Conservation (phyloP, 1,139 yeast species). For the Zygosaccharomyces pseudobailii region DNA sequence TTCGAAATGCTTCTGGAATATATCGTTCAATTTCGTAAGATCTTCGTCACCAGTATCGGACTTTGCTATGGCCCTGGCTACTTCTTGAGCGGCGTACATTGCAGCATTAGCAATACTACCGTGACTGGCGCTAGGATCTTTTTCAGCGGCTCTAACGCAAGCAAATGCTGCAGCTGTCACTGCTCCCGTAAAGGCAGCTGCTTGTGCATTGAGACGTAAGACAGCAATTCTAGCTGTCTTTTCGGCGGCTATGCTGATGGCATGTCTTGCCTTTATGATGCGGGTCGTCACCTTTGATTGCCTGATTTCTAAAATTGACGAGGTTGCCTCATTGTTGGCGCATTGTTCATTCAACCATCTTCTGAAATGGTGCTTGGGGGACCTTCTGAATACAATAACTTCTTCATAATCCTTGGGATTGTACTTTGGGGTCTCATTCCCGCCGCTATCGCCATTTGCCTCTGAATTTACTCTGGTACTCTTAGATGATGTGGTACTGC, state of each 20-base stretch:
- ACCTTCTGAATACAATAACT: neutral
- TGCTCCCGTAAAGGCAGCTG: slow-evolving; percentile 6
- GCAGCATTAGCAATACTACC: slow-evolving; percentile 13
- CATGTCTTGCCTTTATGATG: slow-evolving; percentile 6
- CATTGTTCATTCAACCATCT: slow-evolving; percentile 7
- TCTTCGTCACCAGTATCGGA: slow-evolving; percentile 6
- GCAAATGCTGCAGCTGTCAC: slow-evolving; percentile 10
- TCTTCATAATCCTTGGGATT: slow-evolving; percentile 5
- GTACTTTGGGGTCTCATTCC: neutral
- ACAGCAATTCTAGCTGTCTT: slow-evolving; percentile 9
- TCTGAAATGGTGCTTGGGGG: slow-evolving; percentile 3
- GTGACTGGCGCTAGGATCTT: slow-evolving; percentile 11
- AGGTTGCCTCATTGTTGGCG: slow-evolving; percentile 2
- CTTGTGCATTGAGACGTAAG: slow-evolving; percentile 5
- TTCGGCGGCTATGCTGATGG: slow-evolving; percentile 6
- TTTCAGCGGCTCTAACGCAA: slow-evolving; percentile 5
- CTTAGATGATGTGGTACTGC: slow-evolving; percentile 2
- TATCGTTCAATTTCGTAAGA: slow-evolving; percentile 4
- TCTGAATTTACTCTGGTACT: slow-evolving; percentile 6
- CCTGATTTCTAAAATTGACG: slow-evolving; percentile 8
- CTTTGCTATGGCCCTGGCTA: slow-evolving; percentile 7
- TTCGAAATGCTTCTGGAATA: slow-evolving; percentile 10
- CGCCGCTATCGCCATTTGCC: slow-evolving; percentile 5
- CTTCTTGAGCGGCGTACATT: slow-evolving; percentile 6
- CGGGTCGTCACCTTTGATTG: slow-evolving; percentile 8